phyloP scores from a whole-genome alignment of 176 grass and related monocot genomes.

The Hyparrhenia diplandra region DNA sequence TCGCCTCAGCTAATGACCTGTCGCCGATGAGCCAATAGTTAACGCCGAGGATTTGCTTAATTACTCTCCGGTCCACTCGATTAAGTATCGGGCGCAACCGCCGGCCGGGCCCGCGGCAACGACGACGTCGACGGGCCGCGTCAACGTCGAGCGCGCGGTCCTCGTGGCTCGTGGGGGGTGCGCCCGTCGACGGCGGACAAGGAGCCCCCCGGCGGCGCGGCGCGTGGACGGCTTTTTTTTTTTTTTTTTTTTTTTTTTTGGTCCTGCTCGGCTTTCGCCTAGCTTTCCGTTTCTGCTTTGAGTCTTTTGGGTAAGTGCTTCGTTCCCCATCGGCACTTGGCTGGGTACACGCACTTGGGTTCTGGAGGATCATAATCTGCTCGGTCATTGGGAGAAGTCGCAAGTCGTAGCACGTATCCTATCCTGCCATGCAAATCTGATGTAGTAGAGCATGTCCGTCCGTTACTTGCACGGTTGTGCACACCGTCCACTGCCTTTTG shows the following conservation, averaged over 20 bases:
- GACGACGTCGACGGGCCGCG: constrained; percentile 17
- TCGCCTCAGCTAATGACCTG: constrained; percentile 8
- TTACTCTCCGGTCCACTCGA: not conserved
- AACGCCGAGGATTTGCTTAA: not conserved
- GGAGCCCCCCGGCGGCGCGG: not conserved
- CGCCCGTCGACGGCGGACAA: constrained; percentile 18
- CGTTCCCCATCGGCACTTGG: not conserved
- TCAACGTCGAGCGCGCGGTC: constrained; percentile 8
- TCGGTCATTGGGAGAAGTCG: not conserved
- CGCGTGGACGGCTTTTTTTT: constrained; percentile 13
- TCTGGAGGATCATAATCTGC: not conserved
- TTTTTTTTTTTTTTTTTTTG: too few relatives aligned
- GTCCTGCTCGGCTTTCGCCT: not conserved
- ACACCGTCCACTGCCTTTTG: not conserved
- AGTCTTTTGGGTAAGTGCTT: not conserved
- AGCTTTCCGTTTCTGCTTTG: not conserved
- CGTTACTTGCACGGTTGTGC: not conserved
- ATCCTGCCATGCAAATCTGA: not conserved
- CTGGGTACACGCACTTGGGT: not conserved
- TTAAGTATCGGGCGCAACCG: not conserved
- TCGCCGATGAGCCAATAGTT: not conserved
- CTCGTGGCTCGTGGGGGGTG: not conserved
- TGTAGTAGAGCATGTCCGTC: not conserved
- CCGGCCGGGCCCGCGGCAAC: not conserved
- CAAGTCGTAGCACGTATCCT: not conserved